A percentile compares a stretch with the other conserved stretches of the same genome.
Conservation (phyloP, 257 asterid genomes). For the Paraleonurus japonicus region DNA sequence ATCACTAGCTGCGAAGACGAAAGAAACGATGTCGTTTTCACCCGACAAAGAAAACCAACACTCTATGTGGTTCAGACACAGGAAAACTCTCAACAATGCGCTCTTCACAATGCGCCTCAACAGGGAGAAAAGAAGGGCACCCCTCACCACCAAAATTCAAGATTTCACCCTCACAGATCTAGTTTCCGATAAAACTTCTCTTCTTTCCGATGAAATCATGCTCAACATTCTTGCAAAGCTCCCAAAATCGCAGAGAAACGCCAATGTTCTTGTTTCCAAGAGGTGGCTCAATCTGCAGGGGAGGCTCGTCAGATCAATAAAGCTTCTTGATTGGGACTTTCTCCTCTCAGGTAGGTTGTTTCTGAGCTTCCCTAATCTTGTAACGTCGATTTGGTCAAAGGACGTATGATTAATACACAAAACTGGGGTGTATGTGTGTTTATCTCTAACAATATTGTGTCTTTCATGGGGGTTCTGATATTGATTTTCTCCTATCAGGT, state of each 20-base stretch:
- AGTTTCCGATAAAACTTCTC: constrained; percentile 59
- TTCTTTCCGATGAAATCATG: constrained; percentile 67
- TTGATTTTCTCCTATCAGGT: too few species aligned
- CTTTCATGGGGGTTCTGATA: too few species aligned
- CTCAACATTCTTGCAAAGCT: constrained; percentile 59
- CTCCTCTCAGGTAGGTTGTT: constrained; percentile 66
- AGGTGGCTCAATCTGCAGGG: constrained; percentile 88
- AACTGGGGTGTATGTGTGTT: too few species aligned
- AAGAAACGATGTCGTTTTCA: constrained; percentile 43
- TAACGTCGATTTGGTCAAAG: constrained; percentile 62
- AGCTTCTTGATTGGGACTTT: constrained; percentile 81
- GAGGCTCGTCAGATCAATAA: constrained; percentile 66
- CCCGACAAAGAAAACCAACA: constrained; percentile 44
- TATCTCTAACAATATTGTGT: too few species aligned
- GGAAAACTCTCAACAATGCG: constrained; percentile 60
- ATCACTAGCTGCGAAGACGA: neutral
- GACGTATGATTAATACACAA: too few species aligned
- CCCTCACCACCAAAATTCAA: constrained; percentile 36
- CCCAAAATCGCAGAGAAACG: constrained; percentile 56
- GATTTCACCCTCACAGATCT: constrained; percentile 37
- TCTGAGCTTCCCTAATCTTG: constrained; percentile 72
- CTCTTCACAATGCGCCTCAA: constrained; percentile 61
- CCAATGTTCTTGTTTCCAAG: constrained; percentile 64
- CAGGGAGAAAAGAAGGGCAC: neutral
- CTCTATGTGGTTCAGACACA: constrained; percentile 55